phyloP scores from a whole-genome alignment of 352 stramenopile genomes.

The Globisporangium nagaii region DNA sequence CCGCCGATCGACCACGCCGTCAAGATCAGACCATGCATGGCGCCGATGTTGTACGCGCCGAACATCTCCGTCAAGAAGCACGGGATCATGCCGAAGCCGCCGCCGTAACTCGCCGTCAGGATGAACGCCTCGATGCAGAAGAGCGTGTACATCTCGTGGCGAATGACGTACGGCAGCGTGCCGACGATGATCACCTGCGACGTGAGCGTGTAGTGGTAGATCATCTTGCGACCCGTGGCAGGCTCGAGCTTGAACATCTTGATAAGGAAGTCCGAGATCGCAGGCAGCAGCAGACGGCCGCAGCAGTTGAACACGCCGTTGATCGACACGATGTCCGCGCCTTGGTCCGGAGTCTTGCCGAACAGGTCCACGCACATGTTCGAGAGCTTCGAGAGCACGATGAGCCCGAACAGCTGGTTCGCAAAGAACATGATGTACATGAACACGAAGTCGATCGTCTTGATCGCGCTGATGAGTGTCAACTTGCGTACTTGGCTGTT shows the following conservation, averaged over 20 bases:
- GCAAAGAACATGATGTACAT: conserved; percentile 67
- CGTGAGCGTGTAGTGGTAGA: conserved; percentile 55
- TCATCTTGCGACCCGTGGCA: conserved; percentile 43
- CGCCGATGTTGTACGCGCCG: conserved; percentile 75
- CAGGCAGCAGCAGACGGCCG: conserved; percentile 40
- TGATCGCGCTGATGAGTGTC: conserved; percentile 43
- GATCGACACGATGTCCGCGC: conserved; percentile 47
- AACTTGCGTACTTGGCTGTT: conserved; percentile 45
- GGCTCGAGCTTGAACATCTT: conserved; percentile 38
- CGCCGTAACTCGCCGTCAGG: conserved; percentile 64
- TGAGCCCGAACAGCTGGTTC: conserved; percentile 59
- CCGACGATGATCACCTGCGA: conserved; percentile 59
- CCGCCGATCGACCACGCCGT: conserved; percentile 75
- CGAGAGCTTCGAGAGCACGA: conserved; percentile 57
- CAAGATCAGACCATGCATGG: conserved; percentile 69
- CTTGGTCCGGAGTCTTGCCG: conserved; percentile 27
- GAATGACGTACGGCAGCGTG: conserved; percentile 58
- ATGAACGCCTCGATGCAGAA: conserved; percentile 65
- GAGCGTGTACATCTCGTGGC: conserved; percentile 41
- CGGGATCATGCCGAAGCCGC: conserved; percentile 68
- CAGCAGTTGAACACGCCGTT: conserved; percentile 58
- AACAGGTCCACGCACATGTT: conserved; percentile 53
- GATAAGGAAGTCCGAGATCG: conserved; percentile 39
- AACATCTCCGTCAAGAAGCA: conserved; percentile 81
- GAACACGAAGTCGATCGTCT: conserved; percentile 54